These are phyloP conservation scores for Acephala macrosclerotiorum DNA, from an alignment of 2,329 filamentous ascomycete genomes.

Conservation along the genomic window DNA sequence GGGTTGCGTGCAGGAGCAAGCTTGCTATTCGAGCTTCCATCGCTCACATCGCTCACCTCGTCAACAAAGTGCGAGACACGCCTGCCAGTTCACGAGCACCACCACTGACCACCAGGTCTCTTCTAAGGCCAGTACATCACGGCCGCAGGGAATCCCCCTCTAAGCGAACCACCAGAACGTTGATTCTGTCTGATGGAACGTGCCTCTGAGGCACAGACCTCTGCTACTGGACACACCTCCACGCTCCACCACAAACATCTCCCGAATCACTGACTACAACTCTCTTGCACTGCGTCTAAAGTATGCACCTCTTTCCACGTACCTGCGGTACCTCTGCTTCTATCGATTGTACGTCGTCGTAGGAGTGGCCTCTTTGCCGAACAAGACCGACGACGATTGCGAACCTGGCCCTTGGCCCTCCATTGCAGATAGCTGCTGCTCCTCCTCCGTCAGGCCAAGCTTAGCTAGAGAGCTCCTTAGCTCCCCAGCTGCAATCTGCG, in stretches of 20 bases:
- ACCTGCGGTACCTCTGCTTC: constrained; percentile 24
- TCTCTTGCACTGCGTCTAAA: constrained; percentile 11
- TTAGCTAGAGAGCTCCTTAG: constrained; percentile 25
- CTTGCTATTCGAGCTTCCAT: constrained; percentile 11
- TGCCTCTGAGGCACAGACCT: constrained; percentile 1
- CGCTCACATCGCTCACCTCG: not conserved
- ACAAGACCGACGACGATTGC: not conserved
- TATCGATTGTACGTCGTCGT: constrained; percentile 17
- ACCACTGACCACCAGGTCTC: not conserved
- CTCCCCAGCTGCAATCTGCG: constrained; percentile 10
- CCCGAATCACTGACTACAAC: constrained; percentile 10
- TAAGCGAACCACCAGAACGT: constrained; percentile 30
- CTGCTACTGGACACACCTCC: not conserved
- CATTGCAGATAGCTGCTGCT: constrained; percentile 1
- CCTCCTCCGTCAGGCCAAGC: not conserved
- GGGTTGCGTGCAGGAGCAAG: constrained; percentile 21
- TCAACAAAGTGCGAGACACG: not conserved
- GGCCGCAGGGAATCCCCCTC: constrained; percentile 25
- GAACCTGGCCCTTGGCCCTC: not conserved
- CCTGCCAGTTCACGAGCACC: not conserved
- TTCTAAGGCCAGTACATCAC: constrained; percentile 7
- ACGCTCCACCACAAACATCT: constrained; percentile 13
- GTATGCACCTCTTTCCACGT: constrained; percentile 26
- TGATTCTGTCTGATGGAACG: constrained; percentile 25
- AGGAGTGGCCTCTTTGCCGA: constrained; percentile 10